Evolutionary conservation across 2,329 filamentous ascomycete genomes (phyloP).

Genomic region (Diaporthe sp.): DNA sequence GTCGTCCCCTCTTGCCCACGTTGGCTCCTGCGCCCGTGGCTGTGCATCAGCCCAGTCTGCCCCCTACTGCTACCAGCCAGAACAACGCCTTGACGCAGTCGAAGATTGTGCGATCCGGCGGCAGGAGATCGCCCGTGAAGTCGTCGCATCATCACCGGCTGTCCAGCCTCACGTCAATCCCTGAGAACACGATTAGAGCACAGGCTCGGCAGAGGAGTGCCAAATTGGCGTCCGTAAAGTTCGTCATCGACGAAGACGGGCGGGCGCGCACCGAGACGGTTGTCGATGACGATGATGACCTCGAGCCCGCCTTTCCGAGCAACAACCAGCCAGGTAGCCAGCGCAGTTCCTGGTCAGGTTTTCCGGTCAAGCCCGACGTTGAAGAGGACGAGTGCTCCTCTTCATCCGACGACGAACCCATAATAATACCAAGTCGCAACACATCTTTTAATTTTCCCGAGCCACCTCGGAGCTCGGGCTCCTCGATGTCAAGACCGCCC

Average conservation of each 20-base stretch:
- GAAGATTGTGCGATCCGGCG: conserved; percentile 53
- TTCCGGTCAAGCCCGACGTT: conserved; percentile 4
- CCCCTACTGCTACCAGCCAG: conserved; percentile 2
- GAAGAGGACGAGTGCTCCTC: conserved; percentile 60
- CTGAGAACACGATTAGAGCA: conserved; percentile 58
- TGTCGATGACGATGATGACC: conserved; percentile 53
- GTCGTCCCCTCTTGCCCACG: conserved; percentile 57
- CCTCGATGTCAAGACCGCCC: conserved; percentile 31
- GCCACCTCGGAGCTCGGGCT: conserved; percentile 48
- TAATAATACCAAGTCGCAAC: conserved; percentile 72
- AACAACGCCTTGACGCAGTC: conserved; percentile 49
- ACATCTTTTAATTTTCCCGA: conserved; percentile 70
- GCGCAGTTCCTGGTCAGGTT: conserved; percentile 13
- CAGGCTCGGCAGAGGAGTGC: conserved; percentile 56
- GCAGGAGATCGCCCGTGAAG: conserved; percentile 67
- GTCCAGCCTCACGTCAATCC: conserved; percentile 68
- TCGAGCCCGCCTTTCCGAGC: conserved; percentile 54
- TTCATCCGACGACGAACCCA: conserved; percentile 74
- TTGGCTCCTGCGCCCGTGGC: conserved; percentile 60
- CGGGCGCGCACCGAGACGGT: conserved; percentile 69
- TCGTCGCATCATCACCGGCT: conserved; percentile 58
- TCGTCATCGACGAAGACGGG: conserved; percentile 73
- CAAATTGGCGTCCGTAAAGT: conserved; percentile 66
- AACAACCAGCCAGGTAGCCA: conserved; percentile 18
- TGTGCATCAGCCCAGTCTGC: conserved; percentile 39